A percentile compares a stretch with the other conserved stretches of the same genome.
Conservation (phyloP, 2,329 filamentous ascomycete species). For the Allantophomopsis lycopodina region DNA sequence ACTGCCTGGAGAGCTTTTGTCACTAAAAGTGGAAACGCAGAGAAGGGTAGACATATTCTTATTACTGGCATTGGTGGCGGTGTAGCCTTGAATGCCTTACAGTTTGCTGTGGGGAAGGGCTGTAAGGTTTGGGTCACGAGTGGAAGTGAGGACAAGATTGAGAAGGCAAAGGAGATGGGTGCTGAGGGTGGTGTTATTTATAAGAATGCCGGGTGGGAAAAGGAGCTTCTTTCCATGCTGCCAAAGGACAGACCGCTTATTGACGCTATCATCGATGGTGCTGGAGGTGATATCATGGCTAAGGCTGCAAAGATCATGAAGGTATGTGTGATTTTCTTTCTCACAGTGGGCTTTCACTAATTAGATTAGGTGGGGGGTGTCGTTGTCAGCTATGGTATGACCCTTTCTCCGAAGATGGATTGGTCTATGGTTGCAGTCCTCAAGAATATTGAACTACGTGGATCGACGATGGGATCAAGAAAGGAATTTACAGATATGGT, state of each 20-base stretch:
- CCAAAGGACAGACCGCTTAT: conserved; percentile 52
- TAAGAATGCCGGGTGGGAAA: conserved; percentile 68
- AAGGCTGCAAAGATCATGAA: conserved; percentile 58
- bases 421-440: conserved; percentile 76
- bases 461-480: conserved; percentile 82
- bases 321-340: conserved; percentile 19
- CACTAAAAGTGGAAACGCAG: conserved; percentile 56
- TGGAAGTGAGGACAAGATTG: conserved; percentile 54
- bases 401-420: conserved; percentile 68
- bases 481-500: conserved; percentile 90
- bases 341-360: conserved; percentile 1
- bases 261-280: conserved; percentile 83
- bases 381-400: conserved; percentile 89
- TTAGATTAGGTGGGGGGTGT: conserved; percentile 53
- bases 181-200: conserved; percentile 76
- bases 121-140: conserved; percentile 24
- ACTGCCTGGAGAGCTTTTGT: conserved; percentile 82
- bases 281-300: conserved; percentile 71
- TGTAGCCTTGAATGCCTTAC: conserved; percentile 69
- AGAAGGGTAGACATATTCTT: conserved; percentile 58
- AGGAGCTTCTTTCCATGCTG: conserved; percentile 50
- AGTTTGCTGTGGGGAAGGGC: conserved; percentile 65
- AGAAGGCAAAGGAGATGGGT: conserved; percentile 56
- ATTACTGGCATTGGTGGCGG: conserved; percentile 89
- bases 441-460: conserved; percentile 76